Base-by-base conservation (phyloP, 2,329 filamentous ascomycete genomes). In the Cylindrodendrum hubeiense region DNA sequence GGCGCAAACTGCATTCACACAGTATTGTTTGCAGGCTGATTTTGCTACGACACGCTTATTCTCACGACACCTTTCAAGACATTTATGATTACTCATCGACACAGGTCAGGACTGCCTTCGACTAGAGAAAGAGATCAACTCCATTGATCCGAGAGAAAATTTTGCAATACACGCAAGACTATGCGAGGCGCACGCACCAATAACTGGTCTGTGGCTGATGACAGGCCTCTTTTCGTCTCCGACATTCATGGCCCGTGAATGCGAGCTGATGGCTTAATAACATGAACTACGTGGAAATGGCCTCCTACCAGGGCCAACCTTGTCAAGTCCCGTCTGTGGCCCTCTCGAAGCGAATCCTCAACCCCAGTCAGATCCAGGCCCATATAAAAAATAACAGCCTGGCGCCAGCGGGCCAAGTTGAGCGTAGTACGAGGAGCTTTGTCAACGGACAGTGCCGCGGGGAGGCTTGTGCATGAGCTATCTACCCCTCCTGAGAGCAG, bases 251-350 rank as follows among this genome's bases (percentile, higher is more conserved):
- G 28, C 10, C 28, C 47, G 19, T 50, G n/a, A 34, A 33, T 21
- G 26, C 43, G 26, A 58, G 44, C 39, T 30, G 49, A 49, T 66
- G 51, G 60, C 41, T 39, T 10, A 33, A 43, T 44, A 47, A 51
- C 54, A 41, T 51, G 39, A 26, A 10, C 44, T 49, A 19, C n/a
- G 34, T 30, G 60, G 50, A 37, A 60, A 58, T 53, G 46, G 52
- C 30, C 44, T 57, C 44, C 28, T 66, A 62, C 66, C 63, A 66
- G 71, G 69, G 65, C 58, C 34, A 43, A 64, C 67, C 71, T 63
- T 73, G 71, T 44, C 59, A 51, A 44, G 61, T 44, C 50, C 55
- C 63, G 60, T 67, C 55, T 58, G 33, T 56, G 60, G 53, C 55
- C 71, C 69, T 72, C 60, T 70, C 65, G 58, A 65, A 64, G 62